Evolutionary conservation across 1,284 basidiomycete genomes (phyloP).

Genomic region (Ustilago hordei): DNA sequence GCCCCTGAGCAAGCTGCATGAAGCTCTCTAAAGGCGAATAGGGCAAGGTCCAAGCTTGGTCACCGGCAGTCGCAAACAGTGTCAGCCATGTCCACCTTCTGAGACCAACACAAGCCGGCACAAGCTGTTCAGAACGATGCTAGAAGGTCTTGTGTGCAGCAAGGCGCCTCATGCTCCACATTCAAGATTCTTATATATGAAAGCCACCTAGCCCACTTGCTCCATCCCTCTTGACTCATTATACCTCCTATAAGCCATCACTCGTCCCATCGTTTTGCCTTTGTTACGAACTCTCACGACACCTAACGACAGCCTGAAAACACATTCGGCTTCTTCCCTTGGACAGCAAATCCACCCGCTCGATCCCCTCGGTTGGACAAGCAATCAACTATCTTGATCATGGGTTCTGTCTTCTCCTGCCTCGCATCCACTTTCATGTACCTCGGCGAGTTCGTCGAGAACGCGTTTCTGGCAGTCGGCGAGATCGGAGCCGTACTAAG

Average conservation of each 20-base stretch:
- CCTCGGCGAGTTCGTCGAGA: slow-evolving; percentile 54
- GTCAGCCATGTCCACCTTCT: neutral
- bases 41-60: slow-evolving; percentile 23
- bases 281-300: slow-evolving; percentile 16
- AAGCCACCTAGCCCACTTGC: neutral
- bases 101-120: slow-evolving; percentile 16
- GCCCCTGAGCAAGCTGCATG: slow-evolving; percentile 40
- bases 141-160: neutral
- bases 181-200: slow-evolving; percentile 6
- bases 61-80: neutral
- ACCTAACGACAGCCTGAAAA: neutral
- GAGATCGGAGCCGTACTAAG: slow-evolving; percentile 56
- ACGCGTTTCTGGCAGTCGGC: slow-evolving; percentile 49
- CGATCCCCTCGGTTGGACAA: neutral
- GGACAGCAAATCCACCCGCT: neutral
- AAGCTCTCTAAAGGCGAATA: slow-evolving; percentile 14
- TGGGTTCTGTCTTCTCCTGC: slow-evolving; percentile 58
- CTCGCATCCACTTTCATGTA: slow-evolving; percentile 52
- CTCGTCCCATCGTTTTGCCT: neutral
- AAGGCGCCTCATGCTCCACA: neutral
- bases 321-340: neutral
- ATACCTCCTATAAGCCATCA: neutral
- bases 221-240: neutral
- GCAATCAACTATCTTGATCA: slow-evolving; percentile 14
- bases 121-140: neutral